Conservation (phyloP, 2,329 filamentous ascomycete genomes). For the Phaeosphaeria sp. region DNA sequence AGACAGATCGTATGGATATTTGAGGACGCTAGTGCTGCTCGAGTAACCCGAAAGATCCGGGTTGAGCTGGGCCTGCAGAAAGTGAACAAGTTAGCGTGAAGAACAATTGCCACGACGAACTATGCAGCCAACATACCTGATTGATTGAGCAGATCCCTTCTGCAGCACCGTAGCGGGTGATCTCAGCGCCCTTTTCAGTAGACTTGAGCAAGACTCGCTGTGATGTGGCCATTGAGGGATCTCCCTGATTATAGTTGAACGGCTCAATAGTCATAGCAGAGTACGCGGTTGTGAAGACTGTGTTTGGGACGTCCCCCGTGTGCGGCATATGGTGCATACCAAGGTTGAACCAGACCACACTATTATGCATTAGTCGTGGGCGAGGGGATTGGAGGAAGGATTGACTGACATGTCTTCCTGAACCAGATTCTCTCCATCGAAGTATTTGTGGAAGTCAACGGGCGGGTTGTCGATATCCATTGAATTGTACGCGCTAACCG, state of each 20-base stretch:
- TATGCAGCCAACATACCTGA: not conserved
- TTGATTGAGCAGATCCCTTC: not conserved
- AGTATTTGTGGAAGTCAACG: constrained; percentile 58
- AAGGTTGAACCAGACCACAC: constrained; percentile 57
- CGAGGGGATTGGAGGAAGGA: no score
- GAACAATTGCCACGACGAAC: no score
- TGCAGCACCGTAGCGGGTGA: not conserved
- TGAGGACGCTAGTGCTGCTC: not conserved
- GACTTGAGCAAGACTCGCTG: not conserved
- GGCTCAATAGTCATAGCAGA: not conserved
- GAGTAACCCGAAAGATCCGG: not conserved
- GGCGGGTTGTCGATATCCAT: constrained; percentile 55
- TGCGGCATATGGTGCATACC: constrained; percentile 57
- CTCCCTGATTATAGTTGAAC: constrained; percentile 1
- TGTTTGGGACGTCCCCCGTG: constrained; percentile 13
- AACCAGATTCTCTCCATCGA: constrained; percentile 50
- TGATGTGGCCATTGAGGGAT: not conserved
- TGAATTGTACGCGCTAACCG: constrained; percentile 54
- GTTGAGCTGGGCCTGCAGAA: not conserved
- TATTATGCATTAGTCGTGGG: constrained; percentile 36
- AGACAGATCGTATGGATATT: not conserved
- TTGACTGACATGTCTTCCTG: not conserved
- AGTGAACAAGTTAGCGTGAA: not conserved
- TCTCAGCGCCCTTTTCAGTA: not conserved
- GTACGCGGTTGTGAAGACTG: constrained; percentile 3